phyloP scores from a whole-genome alignment of 2,329 filamentous ascomycete species.

The Xylaria sp. region DNA sequence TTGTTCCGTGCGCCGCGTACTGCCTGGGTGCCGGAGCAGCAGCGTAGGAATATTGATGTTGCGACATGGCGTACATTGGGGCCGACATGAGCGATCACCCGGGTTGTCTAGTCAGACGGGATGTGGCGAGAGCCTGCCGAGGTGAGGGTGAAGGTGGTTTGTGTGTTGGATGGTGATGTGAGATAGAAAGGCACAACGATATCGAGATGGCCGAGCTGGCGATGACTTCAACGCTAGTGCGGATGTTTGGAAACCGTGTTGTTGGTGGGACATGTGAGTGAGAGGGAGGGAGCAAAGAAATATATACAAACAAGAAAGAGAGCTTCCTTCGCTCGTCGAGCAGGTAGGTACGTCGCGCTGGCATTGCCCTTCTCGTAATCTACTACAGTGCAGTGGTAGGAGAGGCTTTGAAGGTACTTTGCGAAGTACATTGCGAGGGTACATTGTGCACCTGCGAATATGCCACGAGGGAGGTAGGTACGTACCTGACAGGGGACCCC shows the following conservation, averaged over 20 bases:
- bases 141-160: background rate
- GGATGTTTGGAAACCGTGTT: slow-evolving; percentile 37
- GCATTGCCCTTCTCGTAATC: slow-evolving; percentile 26
- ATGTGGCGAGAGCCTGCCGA: background rate
- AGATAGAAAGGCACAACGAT: slow-evolving; percentile 1
- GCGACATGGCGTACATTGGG: slow-evolving; percentile 57
- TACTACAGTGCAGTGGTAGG: slow-evolving; percentile 9
- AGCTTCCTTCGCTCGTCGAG: slow-evolving; percentile 38
- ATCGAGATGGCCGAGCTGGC: background rate
- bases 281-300: slow-evolving; percentile 44
- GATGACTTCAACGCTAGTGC: slow-evolving; percentile 26
- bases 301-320: slow-evolving; percentile 35
- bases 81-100: slow-evolving; percentile 34
- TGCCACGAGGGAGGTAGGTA: slow-evolving; percentile 33
- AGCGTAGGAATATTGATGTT: slow-evolving; percentile 56
- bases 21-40: slow-evolving; percentile 65
- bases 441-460: background rate
- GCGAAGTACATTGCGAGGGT: slow-evolving; percentile 15
- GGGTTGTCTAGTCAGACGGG: slow-evolving; percentile 9
- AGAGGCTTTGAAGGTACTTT: slow-evolving; percentile 23
- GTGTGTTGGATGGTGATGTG: background rate
- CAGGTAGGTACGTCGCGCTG: slow-evolving; percentile 26
- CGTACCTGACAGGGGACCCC: slow-evolving; percentile 38
- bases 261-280: slow-evolving; percentile 41
- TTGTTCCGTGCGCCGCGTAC: slow-evolving; percentile 79